These are phyloP conservation scores for Lactifluus piperatus DNA, from an alignment of 768 basidiomycete genomes.

Conservation along the genomic window DNA sequence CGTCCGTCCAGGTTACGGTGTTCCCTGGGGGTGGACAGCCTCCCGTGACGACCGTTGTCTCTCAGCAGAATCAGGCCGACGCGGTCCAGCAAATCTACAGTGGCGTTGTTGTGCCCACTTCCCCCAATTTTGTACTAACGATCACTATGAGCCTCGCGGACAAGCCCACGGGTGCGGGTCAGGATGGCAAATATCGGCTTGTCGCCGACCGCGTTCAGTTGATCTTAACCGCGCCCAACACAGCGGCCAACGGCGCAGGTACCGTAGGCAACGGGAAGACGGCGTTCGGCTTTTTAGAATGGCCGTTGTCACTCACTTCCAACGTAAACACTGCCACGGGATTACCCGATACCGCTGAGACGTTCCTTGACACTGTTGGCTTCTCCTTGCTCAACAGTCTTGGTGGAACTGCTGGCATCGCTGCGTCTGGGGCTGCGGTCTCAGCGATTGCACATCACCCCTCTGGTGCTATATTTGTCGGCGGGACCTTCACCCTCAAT, in stretches of 20 bases:
- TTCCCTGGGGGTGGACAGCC: constrained; percentile 63
- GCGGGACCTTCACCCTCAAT: constrained; percentile 62
- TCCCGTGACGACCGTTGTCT: constrained; percentile 61
- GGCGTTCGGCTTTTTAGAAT: constrained; percentile 87
- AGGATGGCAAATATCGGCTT: constrained; percentile 63
- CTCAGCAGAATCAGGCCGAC: constrained; percentile 64
- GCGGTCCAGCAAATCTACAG: constrained; percentile 57
- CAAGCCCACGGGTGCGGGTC: constrained; percentile 51
- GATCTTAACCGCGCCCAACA: constrained; percentile 54
- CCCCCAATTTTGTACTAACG: constrained; percentile 60
- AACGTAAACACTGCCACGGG: constrained; percentile 49
- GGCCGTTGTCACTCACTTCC: constrained; percentile 45
- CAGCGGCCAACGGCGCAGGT: constrained; percentile 27
- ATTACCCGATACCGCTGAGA: constrained; percentile 63
- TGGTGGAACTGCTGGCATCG: constrained; percentile 37
- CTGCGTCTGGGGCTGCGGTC: constrained; percentile 33
- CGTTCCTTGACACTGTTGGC: constrained; percentile 54
- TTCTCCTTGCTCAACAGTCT: constrained; percentile 52
- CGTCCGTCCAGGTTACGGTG: constrained; percentile 73
- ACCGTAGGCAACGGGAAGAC: constrained; percentile 30
- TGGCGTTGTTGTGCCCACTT: constrained; percentile 74
- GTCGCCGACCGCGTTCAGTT: constrained; percentile 86
- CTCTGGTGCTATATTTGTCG: constrained; percentile 61
- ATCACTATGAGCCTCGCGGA: constrained; percentile 68
- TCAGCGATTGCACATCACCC: constrained; percentile 55